Evolutionary conservation across 2,329 filamentous ascomycete genomes (phyloP), one percentile per base, ranked within the genome.

Genomic region (Xylaria sp.): DNA sequence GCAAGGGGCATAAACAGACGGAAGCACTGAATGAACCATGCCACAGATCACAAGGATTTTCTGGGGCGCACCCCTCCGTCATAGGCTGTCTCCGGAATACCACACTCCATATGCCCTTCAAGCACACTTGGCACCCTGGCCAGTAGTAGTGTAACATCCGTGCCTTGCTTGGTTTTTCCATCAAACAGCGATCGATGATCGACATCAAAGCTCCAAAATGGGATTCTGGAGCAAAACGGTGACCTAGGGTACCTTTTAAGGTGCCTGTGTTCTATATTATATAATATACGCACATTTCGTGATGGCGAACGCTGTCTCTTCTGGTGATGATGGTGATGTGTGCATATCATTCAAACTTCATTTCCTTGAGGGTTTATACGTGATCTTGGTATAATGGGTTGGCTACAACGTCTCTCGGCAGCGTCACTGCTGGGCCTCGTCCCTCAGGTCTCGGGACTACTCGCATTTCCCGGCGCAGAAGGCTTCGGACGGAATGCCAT

Each of bases 381-480:
- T n/a, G 14, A 4, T 4, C 21, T 31, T 38, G 4, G 17, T n/a
- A 46, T n/a, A 17, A 71, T 72, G 70, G 61, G 56, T 21, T 43
- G 65, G 45, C 42, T 70, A 2, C 59, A 62, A 19, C 47, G 45
- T 51, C 43, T 70, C 19, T 53, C 40, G 2, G 35, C 54, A 3
- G 63, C 57, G 5, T 43, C 51, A 19, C 60, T 50, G 8, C 47
- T 71, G 2, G 62, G 61, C 33, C 46, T 68, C 12, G 47, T 66
- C 12, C 55, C 64, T 12, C 60, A 19, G 35, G 61, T 21, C 62
- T 57, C 59, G 2, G 60, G 15, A 46, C 65, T 42, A 59, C 67
- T 65, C 33, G 81, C 82, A 40, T 84, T 84, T 66, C 80, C 81
- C 2, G 80, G 81, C 19, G 82, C 82, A 9, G 81, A 83, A 72